phyloP scores from a whole-genome alignment of 306 rosid genomes.

The Quercus alba region DNA sequence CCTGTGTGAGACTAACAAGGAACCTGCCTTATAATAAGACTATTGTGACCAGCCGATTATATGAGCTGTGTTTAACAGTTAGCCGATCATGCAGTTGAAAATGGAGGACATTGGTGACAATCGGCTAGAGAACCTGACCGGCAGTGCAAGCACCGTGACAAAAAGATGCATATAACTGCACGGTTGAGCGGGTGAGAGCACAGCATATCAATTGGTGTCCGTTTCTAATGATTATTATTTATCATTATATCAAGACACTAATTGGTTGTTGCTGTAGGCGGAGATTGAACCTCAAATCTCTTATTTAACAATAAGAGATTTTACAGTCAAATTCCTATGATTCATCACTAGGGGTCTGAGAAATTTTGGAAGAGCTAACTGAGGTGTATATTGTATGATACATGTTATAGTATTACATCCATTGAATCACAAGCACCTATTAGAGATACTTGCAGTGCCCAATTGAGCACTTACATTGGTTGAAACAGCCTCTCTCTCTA shows the following conservation, averaged over 20 bases:
- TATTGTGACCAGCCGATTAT: too few species aligned
- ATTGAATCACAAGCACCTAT: slow-evolving; percentile 5
- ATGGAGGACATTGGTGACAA: background rate
- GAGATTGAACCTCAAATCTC: accelerated
- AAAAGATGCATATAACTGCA: background rate
- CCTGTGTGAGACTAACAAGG: too few species aligned
- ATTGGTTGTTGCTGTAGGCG: accelerated
- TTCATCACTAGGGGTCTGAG: background rate
- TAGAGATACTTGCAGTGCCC: background rate
- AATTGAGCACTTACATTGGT: background rate
- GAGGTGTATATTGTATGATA: slow-evolving; percentile 3
- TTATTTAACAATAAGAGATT: too few species aligned
- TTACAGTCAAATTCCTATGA: background rate
- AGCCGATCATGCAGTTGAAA: background rate
- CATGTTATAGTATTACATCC: slow-evolving; percentile 8
- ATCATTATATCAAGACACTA: too few species aligned
- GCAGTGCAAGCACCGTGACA: background rate
- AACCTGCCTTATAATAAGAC: too few species aligned
- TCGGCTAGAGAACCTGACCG: background rate
- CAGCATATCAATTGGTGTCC: background rate
- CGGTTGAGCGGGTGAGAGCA: background rate
- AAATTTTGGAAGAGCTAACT: slow-evolving; percentile 22
- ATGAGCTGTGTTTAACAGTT: too few species aligned
- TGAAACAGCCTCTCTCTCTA: background rate
- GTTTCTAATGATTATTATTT: accelerated